Evolutionary conservation across 2,329 filamentous ascomycete genomes (phyloP), one percentile per base, ranked within the genome.

Genomic region (Penicillium sp.): DNA sequence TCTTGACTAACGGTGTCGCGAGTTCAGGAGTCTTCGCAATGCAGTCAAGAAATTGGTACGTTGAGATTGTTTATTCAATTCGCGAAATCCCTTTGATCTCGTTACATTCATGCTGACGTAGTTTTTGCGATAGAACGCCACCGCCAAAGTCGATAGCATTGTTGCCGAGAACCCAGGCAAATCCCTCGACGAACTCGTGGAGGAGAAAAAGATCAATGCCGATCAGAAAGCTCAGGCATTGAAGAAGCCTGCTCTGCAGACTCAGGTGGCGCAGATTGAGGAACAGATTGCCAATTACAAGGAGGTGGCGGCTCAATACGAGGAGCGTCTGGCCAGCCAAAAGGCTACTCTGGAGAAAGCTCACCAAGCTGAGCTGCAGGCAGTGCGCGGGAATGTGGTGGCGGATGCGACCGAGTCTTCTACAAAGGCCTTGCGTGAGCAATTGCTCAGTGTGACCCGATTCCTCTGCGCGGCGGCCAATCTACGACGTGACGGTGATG

Each of bases 21-120:
- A 47, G 7, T 42, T 30, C 44, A 95, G 88, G 75, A 87, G 79
- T 66, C 85, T 95, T 55, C 88, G 90, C 60, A 94, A 92, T 66
- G 71, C 92, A 58, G 84, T 81, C 73, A 96, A 95, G 77, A 95
- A 95, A 71, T 81, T 96, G 57, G 86, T 94, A 69, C 70, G 84
- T 72, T 9, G n/a, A n/a, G n/a, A n/a, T n/a, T n/a, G n/a, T n/a
- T n/a, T 23, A 28, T 27, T 32, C 18, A 11, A 13, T 16, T 17
- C 26, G 6, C 17, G 12, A 9, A n/a, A 14, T 23, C 20, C 15
- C 16, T 35, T n/a, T 20, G 17, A 17, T 6, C 29, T 10, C 12
- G 12, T 39, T 37, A 18, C n/a, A 8, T 11, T 5, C 17, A 31
- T 20, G 44, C 45, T 52, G 32, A 52, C 37, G 13, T 54, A 62